Base-by-base conservation (phyloP, 306 rosid species). In the Cucurbita ficifolia region DNA sequence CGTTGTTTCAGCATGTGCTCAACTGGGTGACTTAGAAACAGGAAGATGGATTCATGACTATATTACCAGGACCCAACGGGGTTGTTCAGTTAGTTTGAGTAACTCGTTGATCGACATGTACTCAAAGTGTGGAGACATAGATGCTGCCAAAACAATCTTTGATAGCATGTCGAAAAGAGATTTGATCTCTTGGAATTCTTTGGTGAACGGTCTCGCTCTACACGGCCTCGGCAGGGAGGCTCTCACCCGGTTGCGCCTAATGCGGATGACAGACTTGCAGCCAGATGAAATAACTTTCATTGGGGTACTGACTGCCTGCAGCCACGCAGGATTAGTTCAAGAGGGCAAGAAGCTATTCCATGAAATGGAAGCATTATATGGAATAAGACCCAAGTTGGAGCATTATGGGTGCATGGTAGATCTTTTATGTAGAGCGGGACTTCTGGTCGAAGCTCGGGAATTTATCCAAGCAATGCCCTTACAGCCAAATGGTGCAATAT, bases 231-330 rank as follows among this genome's bases (percentile, higher is more conserved):
- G 72, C 43, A 64, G 38, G 38, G 75, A 69, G 39, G 82, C 78
- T 21, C 45, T 79, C 2, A 62, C 69, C 3, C 35, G 11, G 46
- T 79, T 79, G 38, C 33, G 33, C 33, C 61, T 21, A 46, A 79
- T 74, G 22, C 75, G 13, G 43, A 43, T 4, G 51, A 43, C 59
- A 46, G 70, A 63, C 39, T 73, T 73, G 18, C 65, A 74, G 49
- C 82, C 82, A 54, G 78, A 79, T 48, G 82, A 70, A 7, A 79
- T 73, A 29, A 79, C 82, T 42, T 79, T 79, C 52, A 74, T 79
- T 38, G 82, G 78, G 48, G 70, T 79, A 65, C 70, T 79, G n/a
- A 55, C 75, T 36, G 82, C 78, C 53, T 74, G 82, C 45, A 79
- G 78, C 53, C 78, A 79, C 67, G 75, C 75, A 3, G 78, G 82